Evolutionary conservation across 2,329 filamentous ascomycete species (phyloP).

Genomic region (Penicillium sp.): DNA sequence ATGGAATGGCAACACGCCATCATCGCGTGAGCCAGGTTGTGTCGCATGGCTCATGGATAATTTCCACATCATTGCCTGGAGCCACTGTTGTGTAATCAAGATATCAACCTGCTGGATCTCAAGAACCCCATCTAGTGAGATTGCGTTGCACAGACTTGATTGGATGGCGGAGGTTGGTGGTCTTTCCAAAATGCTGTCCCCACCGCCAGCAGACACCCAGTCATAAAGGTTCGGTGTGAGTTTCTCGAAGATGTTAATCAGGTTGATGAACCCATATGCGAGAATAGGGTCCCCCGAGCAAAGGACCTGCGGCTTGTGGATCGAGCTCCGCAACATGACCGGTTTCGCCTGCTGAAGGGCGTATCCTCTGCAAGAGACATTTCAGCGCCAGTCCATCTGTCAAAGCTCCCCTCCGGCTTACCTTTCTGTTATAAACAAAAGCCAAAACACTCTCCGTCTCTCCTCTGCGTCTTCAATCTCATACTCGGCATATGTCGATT

Average conservation of each 20-base stretch:
- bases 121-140: slow-evolving; percentile 58
- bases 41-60: slow-evolving; percentile 67
- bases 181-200: slow-evolving; percentile 31
- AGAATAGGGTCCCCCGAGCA: slow-evolving; percentile 56
- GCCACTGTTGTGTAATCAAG: slow-evolving; percentile 71
- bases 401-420: slow-evolving; percentile 33
- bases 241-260: slow-evolving; percentile 44
- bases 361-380: slow-evolving; percentile 58
- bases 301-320: slow-evolving; percentile 63
- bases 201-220: slow-evolving; percentile 39
- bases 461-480: slow-evolving; percentile 60
- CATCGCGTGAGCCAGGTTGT: slow-evolving; percentile 56
- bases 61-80: slow-evolving; percentile 72
- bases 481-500: slow-evolving; percentile 52
- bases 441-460: slow-evolving; percentile 70
- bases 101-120: slow-evolving; percentile 71
- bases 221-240: slow-evolving; percentile 41
- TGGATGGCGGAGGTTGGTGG: slow-evolving; percentile 47
- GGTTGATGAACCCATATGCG: slow-evolving; percentile 43
- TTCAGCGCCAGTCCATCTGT: neutral
- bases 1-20: slow-evolving; percentile 64
- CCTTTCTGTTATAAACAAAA: slow-evolving; percentile 72
- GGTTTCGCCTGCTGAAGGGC: slow-evolving; percentile 70
- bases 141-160: slow-evolving; percentile 56
- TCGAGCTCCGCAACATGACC: slow-evolving; percentile 68